Percentiles rank a stretch among this genome's conserved stretches.
phyloP scores from a whole-genome alignment of 129 eudicot species.

The carrot (Daucus carota) region DH1_v3.0 NC_030388.2:31182001-31182500 shows the following conservation, averaged over 20 bases:
- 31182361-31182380: too few relatives aligned
- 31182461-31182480: too few relatives aligned
- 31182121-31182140: background rate
- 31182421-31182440: too few relatives aligned
- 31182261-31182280: background rate
- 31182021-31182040: background rate
- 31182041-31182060: background rate
- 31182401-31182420: too few relatives aligned
- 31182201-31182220: background rate
- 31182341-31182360: too few relatives aligned
- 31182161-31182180: background rate
- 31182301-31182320: too few relatives aligned
- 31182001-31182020: background rate
- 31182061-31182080: background rate
- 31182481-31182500: too few relatives aligned
- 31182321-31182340: too few relatives aligned
- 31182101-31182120: background rate
- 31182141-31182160: conserved; percentile 4
- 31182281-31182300: background rate
- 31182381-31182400: too few relatives aligned
- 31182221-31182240: background rate
- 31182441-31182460: too few relatives aligned
- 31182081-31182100: background rate
- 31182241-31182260: background rate
- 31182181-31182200: background rate